Conservation (phyloP, 148 eudicot genomes). For the Silene conica region DNA sequence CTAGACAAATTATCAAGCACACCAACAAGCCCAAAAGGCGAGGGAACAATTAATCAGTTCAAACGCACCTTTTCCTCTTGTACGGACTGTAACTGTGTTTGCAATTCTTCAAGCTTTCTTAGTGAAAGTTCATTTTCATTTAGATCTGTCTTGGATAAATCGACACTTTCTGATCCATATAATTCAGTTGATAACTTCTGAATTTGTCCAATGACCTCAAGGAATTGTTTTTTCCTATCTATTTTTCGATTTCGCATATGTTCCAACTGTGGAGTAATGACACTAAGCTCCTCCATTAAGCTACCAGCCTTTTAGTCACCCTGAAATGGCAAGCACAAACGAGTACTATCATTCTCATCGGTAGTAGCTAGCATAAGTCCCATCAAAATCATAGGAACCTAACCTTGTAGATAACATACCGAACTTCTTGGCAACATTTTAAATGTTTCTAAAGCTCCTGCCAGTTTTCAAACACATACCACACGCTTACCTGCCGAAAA, state of each 20-base stretch:
- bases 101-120: slow-evolving; percentile 76
- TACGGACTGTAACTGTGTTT: slow-evolving; percentile 58
- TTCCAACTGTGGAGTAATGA: slow-evolving; percentile 69
- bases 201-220: slow-evolving; percentile 60
- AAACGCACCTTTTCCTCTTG: slow-evolving; percentile 72
- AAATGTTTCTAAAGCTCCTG: background rate
- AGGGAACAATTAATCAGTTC: slow-evolving; percentile 5
- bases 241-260: slow-evolving; percentile 71
- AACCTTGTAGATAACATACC: background rate
- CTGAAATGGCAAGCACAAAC: slow-evolving; percentile 30
- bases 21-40: background rate
- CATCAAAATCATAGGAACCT: background rate
- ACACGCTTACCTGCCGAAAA: slow-evolving; percentile 55
- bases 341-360: background rate
- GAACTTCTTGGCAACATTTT: background rate
- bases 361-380: background rate
- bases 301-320: slow-evolving; percentile 61
- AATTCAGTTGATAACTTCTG: slow-evolving; percentile 62
- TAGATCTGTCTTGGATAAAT: slow-evolving; percentile 30
- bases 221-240: slow-evolving; percentile 66
- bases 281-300: slow-evolving; percentile 71
- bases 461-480: background rate
- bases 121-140: slow-evolving; percentile 72
- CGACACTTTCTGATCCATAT: slow-evolving; percentile 32
- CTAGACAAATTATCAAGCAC: background rate